These are phyloP conservation scores for Amanita exitialis DNA, from an alignment of 768 basidiomycete genomes.

Conservation along the genomic window DNA sequence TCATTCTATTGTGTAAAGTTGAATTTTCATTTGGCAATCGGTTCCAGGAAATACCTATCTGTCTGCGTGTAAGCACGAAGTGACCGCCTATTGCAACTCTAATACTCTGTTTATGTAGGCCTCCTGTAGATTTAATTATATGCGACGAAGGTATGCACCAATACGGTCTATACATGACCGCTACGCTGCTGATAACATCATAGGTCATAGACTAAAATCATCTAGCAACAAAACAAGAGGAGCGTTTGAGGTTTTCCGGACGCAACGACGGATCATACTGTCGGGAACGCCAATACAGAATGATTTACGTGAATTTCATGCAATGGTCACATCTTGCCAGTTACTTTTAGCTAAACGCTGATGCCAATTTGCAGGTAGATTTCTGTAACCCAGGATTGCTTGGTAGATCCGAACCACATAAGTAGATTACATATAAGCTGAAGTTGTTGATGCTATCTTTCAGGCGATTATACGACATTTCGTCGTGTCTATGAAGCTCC, in stretches of 20 bases:
- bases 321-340: conserved; percentile 58
- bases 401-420: conserved; percentile 30
- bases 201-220: conserved; percentile 89
- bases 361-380: conserved; percentile 47
- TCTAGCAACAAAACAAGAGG: conserved; percentile 83
- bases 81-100: background rate
- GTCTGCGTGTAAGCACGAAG: conserved; percentile 47
- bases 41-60: conserved; percentile 30
- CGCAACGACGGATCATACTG: conserved; percentile 74
- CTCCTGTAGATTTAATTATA: conserved; percentile 86
- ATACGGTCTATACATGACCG: background rate
- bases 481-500: conserved; percentile 78
- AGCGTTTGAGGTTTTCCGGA: conserved; percentile 74
- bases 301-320: conserved; percentile 89
- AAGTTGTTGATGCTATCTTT: background rate
- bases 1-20: background rate
- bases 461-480: conserved; percentile 72
- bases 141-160: conserved; percentile 77
- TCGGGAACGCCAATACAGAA: conserved; percentile 98
- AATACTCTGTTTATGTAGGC: conserved; percentile 31
- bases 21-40: background rate
- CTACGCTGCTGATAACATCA: background rate
- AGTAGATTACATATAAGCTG: background rate
- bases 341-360: background rate
- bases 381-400: conserved; percentile 93